Evolutionary conservation across 257 asterid genomes (phyloP).

Genomic region (Ophiorrhiza pumila): DNA sequence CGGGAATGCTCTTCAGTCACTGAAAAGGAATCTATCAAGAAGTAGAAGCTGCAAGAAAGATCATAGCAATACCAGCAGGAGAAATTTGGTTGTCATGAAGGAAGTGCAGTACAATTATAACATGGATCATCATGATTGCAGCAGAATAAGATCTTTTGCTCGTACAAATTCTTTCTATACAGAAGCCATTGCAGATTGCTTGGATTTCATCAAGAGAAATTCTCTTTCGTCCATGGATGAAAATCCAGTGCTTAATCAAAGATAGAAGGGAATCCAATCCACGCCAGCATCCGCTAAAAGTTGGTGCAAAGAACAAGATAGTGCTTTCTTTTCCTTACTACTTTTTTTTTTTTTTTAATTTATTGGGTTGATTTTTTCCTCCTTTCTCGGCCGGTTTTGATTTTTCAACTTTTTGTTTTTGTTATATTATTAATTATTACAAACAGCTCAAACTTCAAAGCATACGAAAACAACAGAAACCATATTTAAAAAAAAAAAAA

Average conservation of each 20-base stretch:
- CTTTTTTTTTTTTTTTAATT: background rate
- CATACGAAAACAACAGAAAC: background rate
- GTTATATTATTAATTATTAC: background rate
- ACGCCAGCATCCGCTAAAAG: no score
- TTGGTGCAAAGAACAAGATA: background rate
- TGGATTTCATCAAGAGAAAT: slow-evolving; percentile 56
- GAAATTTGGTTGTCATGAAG: slow-evolving; percentile 11
- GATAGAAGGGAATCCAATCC: slow-evolving; percentile 6
- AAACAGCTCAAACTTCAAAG: background rate
- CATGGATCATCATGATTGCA: slow-evolving; percentile 7
- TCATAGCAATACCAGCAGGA: background rate
- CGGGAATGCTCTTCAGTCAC: slow-evolving; percentile 16
- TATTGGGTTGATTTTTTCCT: background rate
- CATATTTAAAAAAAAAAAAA: background rate
- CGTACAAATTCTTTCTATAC: slow-evolving; percentile 54
- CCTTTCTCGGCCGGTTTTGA: background rate
- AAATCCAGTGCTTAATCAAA: slow-evolving; percentile 30
- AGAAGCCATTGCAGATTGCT: slow-evolving; percentile 56
- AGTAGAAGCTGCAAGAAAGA: slow-evolving; percentile 6
- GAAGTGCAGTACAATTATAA: slow-evolving; percentile 10
- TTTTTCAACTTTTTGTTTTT: background rate
- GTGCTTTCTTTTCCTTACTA: background rate
- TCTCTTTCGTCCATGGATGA: slow-evolving; percentile 52
- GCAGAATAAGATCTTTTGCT: slow-evolving; percentile 24
- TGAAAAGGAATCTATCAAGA: slow-evolving; percentile 18